Conservation (phyloP, 495 filamentous ascomycete species). For the Chaetomium fimeti region DNA sequence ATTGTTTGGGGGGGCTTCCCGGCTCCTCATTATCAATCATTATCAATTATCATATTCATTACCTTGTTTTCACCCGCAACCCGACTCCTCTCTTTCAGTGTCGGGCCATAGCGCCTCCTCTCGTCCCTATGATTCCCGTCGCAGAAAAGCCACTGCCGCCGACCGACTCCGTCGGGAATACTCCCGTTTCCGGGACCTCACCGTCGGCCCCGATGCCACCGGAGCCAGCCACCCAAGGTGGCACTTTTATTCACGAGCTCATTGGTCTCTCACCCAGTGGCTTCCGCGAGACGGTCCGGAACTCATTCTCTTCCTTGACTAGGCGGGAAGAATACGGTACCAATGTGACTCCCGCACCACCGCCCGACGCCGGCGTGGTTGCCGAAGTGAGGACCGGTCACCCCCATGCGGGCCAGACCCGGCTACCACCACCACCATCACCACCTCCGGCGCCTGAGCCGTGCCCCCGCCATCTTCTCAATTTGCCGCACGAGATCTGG, state of each 20-base stretch:
- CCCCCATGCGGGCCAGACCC: background rate
- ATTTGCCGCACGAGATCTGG: constrained; percentile 37
- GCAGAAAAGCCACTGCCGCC: background rate
- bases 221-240: background rate
- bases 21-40: too few species aligned
- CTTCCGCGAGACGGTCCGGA: constrained; percentile 22
- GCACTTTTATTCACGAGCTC: constrained; percentile 18
- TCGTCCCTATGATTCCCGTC: background rate
- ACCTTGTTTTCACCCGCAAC: background rate
- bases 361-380: background rate
- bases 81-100: background rate
- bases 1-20: too few species aligned
- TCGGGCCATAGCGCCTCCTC: background rate
- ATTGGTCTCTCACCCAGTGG: constrained; percentile 15
- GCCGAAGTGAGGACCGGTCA: background rate
- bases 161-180: background rate
- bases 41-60: too few species aligned
- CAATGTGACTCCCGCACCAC: background rate
- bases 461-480: constrained; percentile 23
- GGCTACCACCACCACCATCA: too few species aligned
- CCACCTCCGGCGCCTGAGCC: background rate
- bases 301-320: constrained; percentile 25
- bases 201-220: background rate
- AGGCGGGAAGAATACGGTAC: constrained; percentile 1
- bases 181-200: background rate